Conservation (phyloP, 129 eudicot species). For the Chrysanthemum lavandulifolium region DNA sequence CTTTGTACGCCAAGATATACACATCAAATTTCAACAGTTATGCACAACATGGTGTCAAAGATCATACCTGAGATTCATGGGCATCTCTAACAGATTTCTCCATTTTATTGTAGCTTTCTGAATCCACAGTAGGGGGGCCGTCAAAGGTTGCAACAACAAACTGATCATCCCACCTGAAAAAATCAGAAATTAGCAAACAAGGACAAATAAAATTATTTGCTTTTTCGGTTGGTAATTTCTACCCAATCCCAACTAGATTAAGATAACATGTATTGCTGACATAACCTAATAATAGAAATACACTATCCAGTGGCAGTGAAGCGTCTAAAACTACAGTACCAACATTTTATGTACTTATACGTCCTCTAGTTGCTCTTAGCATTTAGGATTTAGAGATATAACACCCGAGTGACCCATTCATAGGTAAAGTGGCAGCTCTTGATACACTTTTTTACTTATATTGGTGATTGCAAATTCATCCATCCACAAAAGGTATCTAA, state of each 20-base stretch:
- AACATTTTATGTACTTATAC: too few relatives aligned
- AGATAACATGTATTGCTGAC: too few relatives aligned
- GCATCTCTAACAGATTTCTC: conserved; percentile 69
- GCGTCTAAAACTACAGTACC: too few relatives aligned
- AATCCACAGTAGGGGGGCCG: conserved; percentile 84
- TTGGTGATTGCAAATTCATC: background rate
- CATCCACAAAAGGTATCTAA: background rate
- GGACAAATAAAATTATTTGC: background rate
- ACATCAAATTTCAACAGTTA: background rate
- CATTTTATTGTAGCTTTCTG: conserved; percentile 76
- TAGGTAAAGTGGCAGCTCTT: background rate
- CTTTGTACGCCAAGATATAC: conserved; percentile 3
- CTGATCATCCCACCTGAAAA: conserved; percentile 66
- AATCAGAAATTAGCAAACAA: conserved; percentile 5
- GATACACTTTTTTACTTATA: too few relatives aligned
- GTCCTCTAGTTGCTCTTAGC: too few relatives aligned
- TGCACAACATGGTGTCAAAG: conserved; percentile 6
- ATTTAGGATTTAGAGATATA: too few relatives aligned
- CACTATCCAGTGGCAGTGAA: too few relatives aligned
- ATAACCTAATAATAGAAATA: too few relatives aligned
- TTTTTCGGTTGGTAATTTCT: background rate
- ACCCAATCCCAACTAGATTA: background rate
- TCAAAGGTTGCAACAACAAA: conserved; percentile 83
- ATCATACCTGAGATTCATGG: conserved; percentile 70
- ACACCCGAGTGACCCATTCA: background rate